Base-by-base conservation (phyloP, 1,284 basidiomycete genomes). In the Volvariella volvacea region DNA sequence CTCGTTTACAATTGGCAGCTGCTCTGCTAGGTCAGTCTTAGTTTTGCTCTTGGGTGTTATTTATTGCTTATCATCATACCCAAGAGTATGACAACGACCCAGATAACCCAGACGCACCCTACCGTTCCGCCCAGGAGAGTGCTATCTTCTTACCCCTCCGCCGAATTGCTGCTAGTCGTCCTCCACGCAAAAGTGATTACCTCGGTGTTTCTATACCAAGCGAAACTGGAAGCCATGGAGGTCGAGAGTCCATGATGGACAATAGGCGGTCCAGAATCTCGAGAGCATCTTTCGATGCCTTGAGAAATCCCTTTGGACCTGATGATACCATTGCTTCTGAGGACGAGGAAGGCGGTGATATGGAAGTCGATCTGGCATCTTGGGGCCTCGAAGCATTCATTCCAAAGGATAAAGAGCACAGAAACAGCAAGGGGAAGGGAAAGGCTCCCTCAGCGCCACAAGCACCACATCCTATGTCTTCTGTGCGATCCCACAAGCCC, bases 81-180 rank as follows among this genome's bases (percentile, higher is more conserved):
- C 34, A 37, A 89, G 87, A 90, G 60, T 90, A 90, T 56, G 87
- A 90, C 70, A 91, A 91, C 52, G 87, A 91, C 58, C 66, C 72
- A 36, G 66, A 74, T 22, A 68, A 87, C 58, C 82, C 82, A 2
- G 63, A 75, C 41, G 70, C 65, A 21, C 77, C 78, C 8, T 62
- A 66, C 50, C 75, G 74, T 45, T 83, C 76, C 45, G 87, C 87
- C 2, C 76, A 89, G 37, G 85, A 90, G 48, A 89, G 86, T 52
- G 87, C 88, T 40, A 85, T 90, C 48, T 90, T 90, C 54, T 71
- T 82, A 16, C 83, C 83, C 56, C 65, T 88, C 39, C 78, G 84
- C 17, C 73, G 78, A 39, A 73, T 72, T 53, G 63, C 65, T 50
- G 61, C 65, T 52, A 36, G n/a, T 20, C n/a, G n/a, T 8, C 66